Conservation (phyloP, 208 protist genomes). For the Phytomonas francai region DNA sequence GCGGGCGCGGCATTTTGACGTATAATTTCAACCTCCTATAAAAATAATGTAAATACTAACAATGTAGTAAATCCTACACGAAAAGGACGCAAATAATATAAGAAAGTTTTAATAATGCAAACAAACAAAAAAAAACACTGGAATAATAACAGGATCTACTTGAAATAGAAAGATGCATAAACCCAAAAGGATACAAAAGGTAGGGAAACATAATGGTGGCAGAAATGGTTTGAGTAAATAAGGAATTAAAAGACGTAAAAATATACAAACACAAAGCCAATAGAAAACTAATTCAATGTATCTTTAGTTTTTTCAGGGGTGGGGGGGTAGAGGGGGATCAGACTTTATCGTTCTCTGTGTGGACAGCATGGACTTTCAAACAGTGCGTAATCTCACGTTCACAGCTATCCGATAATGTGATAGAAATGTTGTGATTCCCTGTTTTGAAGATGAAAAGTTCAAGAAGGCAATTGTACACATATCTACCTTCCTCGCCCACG, state of each 20-base stretch:
- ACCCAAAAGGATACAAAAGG: neutral
- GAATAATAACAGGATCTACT: neutral
- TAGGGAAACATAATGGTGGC: neutral
- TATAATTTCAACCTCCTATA: neutral
- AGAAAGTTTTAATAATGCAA: neutral
- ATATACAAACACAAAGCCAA: neutral
- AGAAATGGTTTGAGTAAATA: neutral
- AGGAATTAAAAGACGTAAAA: neutral
- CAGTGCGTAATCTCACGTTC: conserved; percentile 51
- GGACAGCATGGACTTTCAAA: neutral
- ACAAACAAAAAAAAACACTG: neutral
- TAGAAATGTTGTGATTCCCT: conserved; percentile 52
- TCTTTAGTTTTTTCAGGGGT: neutral
- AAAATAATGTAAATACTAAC: neutral
- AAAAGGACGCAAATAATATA: neutral
- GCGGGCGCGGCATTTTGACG: neutral
- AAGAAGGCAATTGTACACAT: conserved; percentile 37
- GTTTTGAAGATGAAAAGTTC: conserved; percentile 77
- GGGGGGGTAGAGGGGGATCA: too few species aligned
- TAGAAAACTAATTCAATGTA: neutral
- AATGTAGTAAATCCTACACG: neutral
- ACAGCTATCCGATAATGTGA: conserved; percentile 48
- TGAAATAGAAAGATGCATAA: neutral
- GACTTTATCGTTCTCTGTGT: neutral
- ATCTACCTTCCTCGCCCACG: conserved; percentile 37